Evolutionary conservation across 2,329 filamentous ascomycete species (phyloP), one percentile per base, ranked within the genome.

Genomic region (Penicillium janthinellum): DNA sequence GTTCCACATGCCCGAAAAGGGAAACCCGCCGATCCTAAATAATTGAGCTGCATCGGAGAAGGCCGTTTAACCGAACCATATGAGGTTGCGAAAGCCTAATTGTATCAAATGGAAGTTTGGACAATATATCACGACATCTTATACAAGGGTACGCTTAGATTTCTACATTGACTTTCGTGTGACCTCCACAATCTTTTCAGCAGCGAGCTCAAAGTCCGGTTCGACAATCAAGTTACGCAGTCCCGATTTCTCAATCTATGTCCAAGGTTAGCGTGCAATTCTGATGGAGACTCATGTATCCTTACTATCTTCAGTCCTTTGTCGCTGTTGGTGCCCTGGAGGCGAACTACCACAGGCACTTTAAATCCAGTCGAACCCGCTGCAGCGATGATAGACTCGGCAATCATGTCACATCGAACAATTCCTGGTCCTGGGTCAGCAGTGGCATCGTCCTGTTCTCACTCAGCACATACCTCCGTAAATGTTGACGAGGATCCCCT

Each of bases 401-500:
- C 81, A 63, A 83, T 81, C 81, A 83, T 83, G 60, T 82, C 80
- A 35, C 81, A 82, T 38, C 76, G 74, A 1, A 79, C 81, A 15
- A 83, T 80, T 0, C 81, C 81, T 82, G 28, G 3, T n/a, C 11
- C 7, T 20, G 14, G 11, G n/a, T 57, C 5, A 56, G 49, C 31
- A 17, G n/a, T n/a, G 1, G 5, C 15, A 5, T 4, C 11, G 4
- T 0, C 10, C 14, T 20, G 4, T 6, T 34, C 1, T 5, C 0
- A 41, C 2, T 8, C 14, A 28, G 34, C 35, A 64, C 68, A 55
- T 37, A 71, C 71, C 71, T 7, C 72, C 67, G 45, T 67, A 87
- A 8, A 87, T 85, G 58, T 87, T 88, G 8, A 88, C 82, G 49
- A 87, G 74, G 28, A 88, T 78, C 0, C 65, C 71, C 34, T 65